A percentile compares a stretch with the other conserved stretches of the same genome.
phyloP scores from a whole-genome alignment of 495 filamentous ascomycete species.

The Penicillium chermesinum region DNA sequence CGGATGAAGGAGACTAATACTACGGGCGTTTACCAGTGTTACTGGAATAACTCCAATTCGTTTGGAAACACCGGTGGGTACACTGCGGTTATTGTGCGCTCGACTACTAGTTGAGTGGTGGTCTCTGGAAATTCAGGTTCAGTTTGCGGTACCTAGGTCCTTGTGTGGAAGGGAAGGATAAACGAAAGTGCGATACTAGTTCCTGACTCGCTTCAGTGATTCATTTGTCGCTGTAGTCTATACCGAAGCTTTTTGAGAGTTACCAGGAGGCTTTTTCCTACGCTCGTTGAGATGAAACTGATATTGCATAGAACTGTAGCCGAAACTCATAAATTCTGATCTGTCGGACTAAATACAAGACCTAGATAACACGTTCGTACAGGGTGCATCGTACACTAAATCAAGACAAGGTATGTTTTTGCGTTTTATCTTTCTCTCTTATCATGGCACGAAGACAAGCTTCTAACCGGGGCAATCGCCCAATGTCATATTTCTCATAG shows the following conservation, averaged over 20 bases:
- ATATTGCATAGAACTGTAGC: too few species aligned
- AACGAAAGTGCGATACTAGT: too few species aligned
- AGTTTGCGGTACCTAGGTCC: neutral
- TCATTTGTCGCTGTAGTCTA: too few species aligned
- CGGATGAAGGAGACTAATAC: slow-evolving; percentile 19
- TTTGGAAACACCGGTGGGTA: neutral
- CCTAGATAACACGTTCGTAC: neutral
- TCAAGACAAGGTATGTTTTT: neutral
- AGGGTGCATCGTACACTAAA: neutral
- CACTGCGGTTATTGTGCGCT: neutral
- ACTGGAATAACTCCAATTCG: slow-evolving; percentile 14
- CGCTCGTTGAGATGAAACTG: too few species aligned
- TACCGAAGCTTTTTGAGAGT: too few species aligned
- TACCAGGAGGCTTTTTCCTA: too few species aligned
- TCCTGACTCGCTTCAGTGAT: too few species aligned
- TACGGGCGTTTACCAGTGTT: slow-evolving; percentile 17
- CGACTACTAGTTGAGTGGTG: too few species aligned
- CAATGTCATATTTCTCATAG: slow-evolving; percentile 2
- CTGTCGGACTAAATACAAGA: neutral
- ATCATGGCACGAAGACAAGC: neutral
- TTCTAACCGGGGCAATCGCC: neutral
- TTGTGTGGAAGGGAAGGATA: too few species aligned
- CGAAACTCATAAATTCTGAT: neutral
- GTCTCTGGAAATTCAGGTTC: too few species aligned
- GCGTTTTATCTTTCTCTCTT: neutral